Percentiles rank a stretch among this genome's conserved stretches.
phyloP scores from a whole-genome alignment of 1,284 basidiomycete genomes.

The Tilletia walkeri region DNA sequence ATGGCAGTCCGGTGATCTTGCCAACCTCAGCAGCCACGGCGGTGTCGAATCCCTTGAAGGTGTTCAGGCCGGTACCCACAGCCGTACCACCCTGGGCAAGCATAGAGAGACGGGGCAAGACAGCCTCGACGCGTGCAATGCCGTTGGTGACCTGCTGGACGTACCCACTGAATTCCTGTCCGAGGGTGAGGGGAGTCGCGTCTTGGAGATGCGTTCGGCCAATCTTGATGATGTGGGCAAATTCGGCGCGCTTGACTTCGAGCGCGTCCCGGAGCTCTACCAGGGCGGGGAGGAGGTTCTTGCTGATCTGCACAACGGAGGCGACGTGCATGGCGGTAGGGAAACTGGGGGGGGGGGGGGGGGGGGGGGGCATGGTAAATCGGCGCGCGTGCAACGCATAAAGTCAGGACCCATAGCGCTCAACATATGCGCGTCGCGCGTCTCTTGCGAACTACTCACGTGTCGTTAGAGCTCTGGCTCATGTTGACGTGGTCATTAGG shows the following conservation, averaged over 20 bases:
- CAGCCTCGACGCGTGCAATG: constrained; percentile 78
- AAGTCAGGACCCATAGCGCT: background rate
- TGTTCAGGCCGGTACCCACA: constrained; percentile 94
- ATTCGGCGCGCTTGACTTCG: constrained; percentile 70
- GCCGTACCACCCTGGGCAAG: constrained; percentile 98
- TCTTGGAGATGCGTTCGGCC: constrained; percentile 96
- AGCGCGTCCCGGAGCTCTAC: constrained; percentile 79
- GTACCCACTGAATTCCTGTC: constrained; percentile 98
- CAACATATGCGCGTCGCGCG: background rate
- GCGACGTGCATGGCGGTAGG: constrained; percentile 99
- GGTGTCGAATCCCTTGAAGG: constrained; percentile 91
- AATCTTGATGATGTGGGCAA: constrained; percentile 79
- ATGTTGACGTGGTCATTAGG: constrained; percentile 99
- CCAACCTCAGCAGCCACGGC: constrained; percentile 90
- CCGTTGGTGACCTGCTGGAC: constrained; percentile 90
- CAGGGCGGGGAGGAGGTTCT: constrained; percentile 80
- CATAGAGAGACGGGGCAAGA: constrained; percentile 80
- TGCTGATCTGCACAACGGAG: constrained; percentile 82
- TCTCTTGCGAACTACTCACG: constrained; percentile 60
- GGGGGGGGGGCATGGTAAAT: background rate
- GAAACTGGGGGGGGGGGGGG: constrained; percentile 65
- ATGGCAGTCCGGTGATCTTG: constrained; percentile 82
- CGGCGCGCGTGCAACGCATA: background rate
- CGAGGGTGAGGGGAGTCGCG: constrained; percentile 93
- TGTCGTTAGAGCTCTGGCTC: constrained; percentile 98